Evolutionary conservation across 768 basidiomycete genomes (phyloP).

Genomic region (Kwoniella botswanensis): DNA sequence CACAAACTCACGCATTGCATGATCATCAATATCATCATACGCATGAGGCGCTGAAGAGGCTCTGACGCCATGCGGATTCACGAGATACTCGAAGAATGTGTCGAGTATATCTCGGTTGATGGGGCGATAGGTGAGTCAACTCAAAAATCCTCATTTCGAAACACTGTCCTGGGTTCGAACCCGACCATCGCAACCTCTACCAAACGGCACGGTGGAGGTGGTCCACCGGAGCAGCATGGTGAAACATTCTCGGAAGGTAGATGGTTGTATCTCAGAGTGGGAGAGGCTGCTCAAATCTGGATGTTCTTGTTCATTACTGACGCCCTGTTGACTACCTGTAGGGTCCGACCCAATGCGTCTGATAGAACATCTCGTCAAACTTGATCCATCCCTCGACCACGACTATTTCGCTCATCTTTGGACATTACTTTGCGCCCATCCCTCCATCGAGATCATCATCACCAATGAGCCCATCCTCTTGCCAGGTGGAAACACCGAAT

Average conservation of each 20-base stretch:
- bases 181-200: conserved; percentile 2
- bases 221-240: conserved; percentile 22
- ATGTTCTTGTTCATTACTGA: background rate
- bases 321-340: conserved; percentile 5
- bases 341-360: conserved; percentile 40
- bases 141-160: conserved; percentile 9
- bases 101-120: conserved; percentile 50
- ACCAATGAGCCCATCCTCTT: conserved; percentile 39
- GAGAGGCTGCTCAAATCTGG: background rate
- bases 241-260: background rate
- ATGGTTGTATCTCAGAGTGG: too few species aligned
- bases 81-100: conserved; percentile 44
- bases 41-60: conserved; percentile 12
- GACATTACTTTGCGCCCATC: conserved; percentile 35
- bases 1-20: background rate
- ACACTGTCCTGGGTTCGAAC: conserved; percentile 39
- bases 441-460: conserved; percentile 38
- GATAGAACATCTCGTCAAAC: conserved; percentile 32
- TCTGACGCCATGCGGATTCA: conserved; percentile 46
- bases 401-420: conserved; percentile 48
- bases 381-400: conserved; percentile 37
- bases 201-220: conserved; percentile 34
- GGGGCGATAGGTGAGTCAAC: conserved; percentile 48
- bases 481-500: conserved; percentile 25
- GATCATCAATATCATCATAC: background rate